These are phyloP conservation scores for Zygosaccharomyces pseudobailii DNA, from an alignment of 1,139 yeast species.

Conservation along the genomic window DNA sequence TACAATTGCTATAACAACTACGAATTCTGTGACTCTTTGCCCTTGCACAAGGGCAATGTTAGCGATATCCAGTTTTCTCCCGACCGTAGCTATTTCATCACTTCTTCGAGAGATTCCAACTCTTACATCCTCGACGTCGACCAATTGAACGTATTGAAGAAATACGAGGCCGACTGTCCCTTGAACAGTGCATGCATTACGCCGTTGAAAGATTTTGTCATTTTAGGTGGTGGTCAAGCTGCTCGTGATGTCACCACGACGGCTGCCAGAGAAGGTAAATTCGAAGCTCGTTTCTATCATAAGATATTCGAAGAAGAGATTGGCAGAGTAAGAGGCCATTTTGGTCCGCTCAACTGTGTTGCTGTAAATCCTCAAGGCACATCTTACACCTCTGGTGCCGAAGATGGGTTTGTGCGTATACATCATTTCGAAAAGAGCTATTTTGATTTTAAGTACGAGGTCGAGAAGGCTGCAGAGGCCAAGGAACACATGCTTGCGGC, in stretches of 20 bases:
- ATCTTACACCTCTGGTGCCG: conserved; percentile 94
- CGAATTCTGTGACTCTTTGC: conserved; percentile 52
- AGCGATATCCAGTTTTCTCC: conserved; percentile 89
- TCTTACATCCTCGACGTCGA: conserved; percentile 80
- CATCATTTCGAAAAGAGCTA: conserved; percentile 91
- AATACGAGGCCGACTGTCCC: conserved; percentile 85
- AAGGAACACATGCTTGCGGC: conserved; percentile 28
- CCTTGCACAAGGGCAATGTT: conserved; percentile 71
- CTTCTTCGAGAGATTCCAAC: conserved; percentile 88
- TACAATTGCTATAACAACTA: conserved; percentile 69
- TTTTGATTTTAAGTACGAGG: conserved; percentile 88
- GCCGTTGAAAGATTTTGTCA: conserved; percentile 84
- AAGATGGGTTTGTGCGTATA: conserved; percentile 94
- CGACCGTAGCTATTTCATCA: conserved; percentile 84
- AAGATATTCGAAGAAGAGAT: conserved; percentile 92
- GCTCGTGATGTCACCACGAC: conserved; percentile 98
- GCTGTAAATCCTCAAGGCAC: conserved; percentile 95
- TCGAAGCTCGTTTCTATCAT: conserved; percentile 94
- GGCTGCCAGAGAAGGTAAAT: conserved; percentile 88
- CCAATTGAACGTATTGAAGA: conserved; percentile 65
- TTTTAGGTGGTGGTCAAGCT: conserved; percentile 99
- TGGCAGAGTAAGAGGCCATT: conserved; percentile 97
- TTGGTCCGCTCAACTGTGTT: conserved; percentile 94
- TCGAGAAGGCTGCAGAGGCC: conserved; percentile 70
- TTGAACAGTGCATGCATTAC: conserved; percentile 95